These are phyloP conservation scores for Rubroshorea leprosula DNA, from an alignment of 345 rosid species.

Conservation along the genomic window DNA sequence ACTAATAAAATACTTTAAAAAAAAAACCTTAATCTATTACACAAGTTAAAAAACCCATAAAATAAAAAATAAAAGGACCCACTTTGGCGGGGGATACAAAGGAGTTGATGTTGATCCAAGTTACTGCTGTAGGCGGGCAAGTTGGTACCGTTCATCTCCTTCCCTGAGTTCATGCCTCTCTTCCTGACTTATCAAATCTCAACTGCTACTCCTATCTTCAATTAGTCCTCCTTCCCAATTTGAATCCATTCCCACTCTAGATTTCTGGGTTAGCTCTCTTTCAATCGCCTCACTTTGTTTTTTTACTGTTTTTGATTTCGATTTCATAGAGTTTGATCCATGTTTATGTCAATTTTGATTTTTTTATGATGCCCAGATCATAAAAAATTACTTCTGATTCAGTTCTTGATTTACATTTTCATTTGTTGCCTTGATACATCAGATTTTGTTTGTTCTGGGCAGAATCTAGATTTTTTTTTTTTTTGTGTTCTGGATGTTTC, in stretches of 20 bases:
- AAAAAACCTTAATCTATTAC: no score
- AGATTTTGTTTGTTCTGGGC: background rate
- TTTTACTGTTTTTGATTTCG: background rate
- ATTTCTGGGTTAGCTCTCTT: background rate
- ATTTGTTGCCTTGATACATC: background rate
- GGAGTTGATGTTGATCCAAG: no score
- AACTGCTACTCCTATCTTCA: background rate
- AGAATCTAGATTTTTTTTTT: background rate
- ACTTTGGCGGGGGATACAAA: no score
- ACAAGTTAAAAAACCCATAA: no score
- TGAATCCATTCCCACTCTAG: background rate
- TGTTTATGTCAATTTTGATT: background rate
- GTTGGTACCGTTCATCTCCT: background rate
- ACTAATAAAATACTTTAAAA: no score
- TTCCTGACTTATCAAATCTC: background rate
- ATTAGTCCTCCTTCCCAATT: background rate
- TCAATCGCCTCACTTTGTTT: background rate
- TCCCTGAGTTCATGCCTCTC: background rate
- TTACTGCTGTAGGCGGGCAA: no score
- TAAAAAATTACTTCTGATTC: background rate
- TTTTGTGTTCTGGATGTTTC: background rate
- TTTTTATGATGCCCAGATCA: background rate
- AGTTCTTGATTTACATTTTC: background rate
- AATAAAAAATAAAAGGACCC: no score
- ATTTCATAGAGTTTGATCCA: background rate